Evolutionary conservation across 1,284 basidiomycete genomes (phyloP).

Genomic region (Naganishia liquefaciens): DNA sequence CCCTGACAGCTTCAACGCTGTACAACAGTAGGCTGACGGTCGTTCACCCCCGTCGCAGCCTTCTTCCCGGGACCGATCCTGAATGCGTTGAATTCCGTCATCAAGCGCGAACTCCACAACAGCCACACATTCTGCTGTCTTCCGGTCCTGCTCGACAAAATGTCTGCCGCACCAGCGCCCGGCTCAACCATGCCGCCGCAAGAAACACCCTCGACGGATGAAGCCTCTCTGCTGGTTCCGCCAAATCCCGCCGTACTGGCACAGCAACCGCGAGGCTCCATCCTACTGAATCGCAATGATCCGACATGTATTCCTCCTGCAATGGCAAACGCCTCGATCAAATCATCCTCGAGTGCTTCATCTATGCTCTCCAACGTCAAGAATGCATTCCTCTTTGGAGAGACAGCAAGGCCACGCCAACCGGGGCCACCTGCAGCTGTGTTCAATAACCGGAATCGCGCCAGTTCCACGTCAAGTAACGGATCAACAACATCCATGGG

Average conservation of each 20-base stretch:
- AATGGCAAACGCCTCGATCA: constrained; percentile 8
- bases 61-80: no score
- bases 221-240: constrained; percentile 36
- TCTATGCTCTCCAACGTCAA: constrained; percentile 17
- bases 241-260: constrained; percentile 38
- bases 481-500: constrained; percentile 22
- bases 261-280: constrained; percentile 37
- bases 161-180: neutral
- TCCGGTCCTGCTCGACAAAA: neutral
- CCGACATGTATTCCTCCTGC: constrained; percentile 21
- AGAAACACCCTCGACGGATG: no score
- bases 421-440: constrained; percentile 29
- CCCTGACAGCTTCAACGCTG: constrained; percentile 1
- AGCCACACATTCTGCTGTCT: no score
- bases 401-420: constrained; percentile 21
- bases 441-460: constrained; percentile 28
- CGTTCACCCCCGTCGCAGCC: neutral
- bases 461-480: constrained; percentile 27
- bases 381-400: constrained; percentile 28
- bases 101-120: no score
- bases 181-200: no score
- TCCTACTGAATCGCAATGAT: constrained; percentile 39
- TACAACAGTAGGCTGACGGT: neutral
- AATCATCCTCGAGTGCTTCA: constrained; percentile 4
- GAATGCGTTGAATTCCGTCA: no score